Evolutionary conservation across 176 grass and related monocot species (phyloP).

Genomic region (Otatea glauca): DNA sequence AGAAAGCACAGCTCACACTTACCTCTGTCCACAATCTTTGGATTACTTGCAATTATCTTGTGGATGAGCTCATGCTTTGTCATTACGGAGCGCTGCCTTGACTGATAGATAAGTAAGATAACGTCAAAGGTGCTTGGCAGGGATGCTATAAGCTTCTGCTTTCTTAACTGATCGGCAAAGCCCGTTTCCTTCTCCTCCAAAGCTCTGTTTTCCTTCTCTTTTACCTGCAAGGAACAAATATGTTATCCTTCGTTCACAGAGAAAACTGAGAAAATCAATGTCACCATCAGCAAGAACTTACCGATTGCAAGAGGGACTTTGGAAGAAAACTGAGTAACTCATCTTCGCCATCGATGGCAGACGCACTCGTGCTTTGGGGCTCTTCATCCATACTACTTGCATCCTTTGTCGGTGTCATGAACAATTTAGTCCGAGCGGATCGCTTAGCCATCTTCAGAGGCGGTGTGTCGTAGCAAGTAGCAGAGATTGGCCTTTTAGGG

Average conservation of each 20-base stretch:
- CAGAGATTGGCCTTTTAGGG: conserved; percentile 55
- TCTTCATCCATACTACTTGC: conserved; percentile 39
- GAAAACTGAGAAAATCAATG: not conserved
- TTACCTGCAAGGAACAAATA: conserved; percentile 58
- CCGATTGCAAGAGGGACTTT: conserved; percentile 67
- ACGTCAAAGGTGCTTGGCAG: conserved; percentile 68
- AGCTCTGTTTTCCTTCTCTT: conserved; percentile 64
- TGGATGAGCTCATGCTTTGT: conserved; percentile 81
- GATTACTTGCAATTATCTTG: conserved; percentile 68
- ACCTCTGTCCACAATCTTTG: conserved; percentile 75
- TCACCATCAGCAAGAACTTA: conserved; percentile 41
- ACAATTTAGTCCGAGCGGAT: conserved; percentile 69
- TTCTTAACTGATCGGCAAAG: conserved; percentile 54
- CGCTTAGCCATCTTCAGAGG: conserved; percentile 48
- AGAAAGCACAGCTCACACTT: not conserved
- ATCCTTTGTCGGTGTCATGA: conserved; percentile 68
- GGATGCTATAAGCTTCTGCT: conserved; percentile 69
- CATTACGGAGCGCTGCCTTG: conserved; percentile 68
- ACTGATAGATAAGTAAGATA: conserved; percentile 69
- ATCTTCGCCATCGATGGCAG: conserved; percentile 24
- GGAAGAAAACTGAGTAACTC: conserved; percentile 75
- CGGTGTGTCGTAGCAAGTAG: conserved; percentile 34
- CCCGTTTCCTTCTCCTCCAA: conserved; percentile 58
- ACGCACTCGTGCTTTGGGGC: conserved; percentile 23
- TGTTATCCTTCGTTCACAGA: conserved; percentile 17